Percentiles rank a stretch among this genome's conserved stretches.
These are phyloP conservation scores for Puccinellia tenuiflora DNA, from an alignment of 176 grass and related monocot genomes.

Conservation along the genomic window DNA sequence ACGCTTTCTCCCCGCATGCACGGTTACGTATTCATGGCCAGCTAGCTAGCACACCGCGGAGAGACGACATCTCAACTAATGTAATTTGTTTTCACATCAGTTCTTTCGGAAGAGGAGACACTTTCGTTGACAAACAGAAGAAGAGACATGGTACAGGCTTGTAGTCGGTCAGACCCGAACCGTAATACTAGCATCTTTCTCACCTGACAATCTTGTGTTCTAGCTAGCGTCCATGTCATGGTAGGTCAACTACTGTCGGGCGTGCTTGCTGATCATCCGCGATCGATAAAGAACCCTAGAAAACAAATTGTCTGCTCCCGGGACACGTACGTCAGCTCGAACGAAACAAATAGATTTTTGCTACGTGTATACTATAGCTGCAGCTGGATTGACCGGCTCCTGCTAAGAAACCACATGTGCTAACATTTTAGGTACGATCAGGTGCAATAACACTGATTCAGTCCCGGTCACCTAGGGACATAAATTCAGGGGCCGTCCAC, in stretches of 20 bases:
- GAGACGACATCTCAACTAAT: not conserved
- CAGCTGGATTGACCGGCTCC: not conserved
- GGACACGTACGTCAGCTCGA: slow-evolving; percentile 18
- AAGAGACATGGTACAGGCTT: not conserved
- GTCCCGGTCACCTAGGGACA: not conserved
- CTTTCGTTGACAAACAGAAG: not conserved
- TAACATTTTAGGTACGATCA: not conserved
- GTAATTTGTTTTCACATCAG: not conserved
- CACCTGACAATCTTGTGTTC: not conserved
- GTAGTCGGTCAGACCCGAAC: not conserved
- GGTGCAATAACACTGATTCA: not conserved
- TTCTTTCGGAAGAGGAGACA: not conserved
- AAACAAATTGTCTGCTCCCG: not conserved
- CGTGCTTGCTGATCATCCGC: slow-evolving; percentile 11
- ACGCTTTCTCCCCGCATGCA: not conserved
- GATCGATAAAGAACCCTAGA: not conserved
- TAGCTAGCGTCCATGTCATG: slow-evolving; percentile 11
- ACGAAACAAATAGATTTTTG: not conserved
- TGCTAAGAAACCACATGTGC: not conserved
- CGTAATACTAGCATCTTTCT: not conserved
- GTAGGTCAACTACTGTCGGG: slow-evolving; percentile 23
- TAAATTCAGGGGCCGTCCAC: not conserved
- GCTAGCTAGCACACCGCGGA: not conserved
- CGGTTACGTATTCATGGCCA: not conserved
- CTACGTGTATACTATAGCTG: not conserved